phyloP scores from a whole-genome alignment of 768 basidiomycete species.

The Boletus tomentosulus region DNA sequence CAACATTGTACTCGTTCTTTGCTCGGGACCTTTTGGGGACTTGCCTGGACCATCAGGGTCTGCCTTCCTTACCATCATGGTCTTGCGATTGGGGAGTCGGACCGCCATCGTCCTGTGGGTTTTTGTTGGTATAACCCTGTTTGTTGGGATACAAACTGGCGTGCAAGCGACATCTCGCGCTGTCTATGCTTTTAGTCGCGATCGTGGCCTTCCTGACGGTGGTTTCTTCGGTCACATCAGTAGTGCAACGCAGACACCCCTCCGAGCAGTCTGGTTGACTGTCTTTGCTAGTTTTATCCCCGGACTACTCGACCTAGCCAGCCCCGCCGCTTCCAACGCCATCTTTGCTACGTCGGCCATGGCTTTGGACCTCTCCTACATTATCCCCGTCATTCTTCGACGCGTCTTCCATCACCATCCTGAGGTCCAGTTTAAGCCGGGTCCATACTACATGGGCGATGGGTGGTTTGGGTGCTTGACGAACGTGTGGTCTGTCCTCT shows the following conservation, averaged over 20 bases:
- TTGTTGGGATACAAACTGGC: conserved; percentile 46
- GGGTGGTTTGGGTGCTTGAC: conserved; percentile 42
- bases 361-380: conserved; percentile 50
- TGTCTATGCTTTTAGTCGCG: conserved; percentile 56
- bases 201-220: conserved; percentile 51
- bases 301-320: conserved; percentile 48
- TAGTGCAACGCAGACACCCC: conserved; percentile 50
- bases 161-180: conserved; percentile 56
- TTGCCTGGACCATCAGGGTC: conserved; percentile 52
- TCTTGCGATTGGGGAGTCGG: conserved; percentile 45
- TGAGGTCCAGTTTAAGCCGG: conserved; percentile 55
- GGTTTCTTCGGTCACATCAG: conserved; percentile 50
- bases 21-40: conserved; percentile 44
- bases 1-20: conserved; percentile 59
- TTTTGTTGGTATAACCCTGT: conserved; percentile 57
- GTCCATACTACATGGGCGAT: conserved; percentile 58
- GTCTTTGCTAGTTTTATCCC: conserved; percentile 43
- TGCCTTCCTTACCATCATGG: conserved; percentile 57
- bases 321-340: conserved; percentile 49
- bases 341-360: conserved; percentile 56
- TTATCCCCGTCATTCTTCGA: conserved; percentile 53
- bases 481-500: conserved; percentile 44
- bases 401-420: conserved; percentile 50
- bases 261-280: conserved; percentile 52
- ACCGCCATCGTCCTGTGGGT: conserved; percentile 55